phyloP scores from a whole-genome alignment of 352 stramenopile species.

The Pythium sukuiense region DNA sequence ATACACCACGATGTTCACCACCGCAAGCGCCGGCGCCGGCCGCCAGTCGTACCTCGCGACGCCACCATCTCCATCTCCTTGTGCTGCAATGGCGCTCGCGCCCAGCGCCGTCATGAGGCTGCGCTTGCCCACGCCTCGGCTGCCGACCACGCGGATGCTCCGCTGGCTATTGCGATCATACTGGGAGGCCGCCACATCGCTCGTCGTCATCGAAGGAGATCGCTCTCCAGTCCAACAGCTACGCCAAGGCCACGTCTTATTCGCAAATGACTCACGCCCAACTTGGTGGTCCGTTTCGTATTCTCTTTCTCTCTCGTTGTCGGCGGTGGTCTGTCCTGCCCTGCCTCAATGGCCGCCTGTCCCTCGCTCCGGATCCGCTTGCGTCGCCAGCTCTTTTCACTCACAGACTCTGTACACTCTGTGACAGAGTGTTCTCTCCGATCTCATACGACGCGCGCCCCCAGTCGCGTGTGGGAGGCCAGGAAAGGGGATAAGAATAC shows the following conservation, averaged over 20 bases:
- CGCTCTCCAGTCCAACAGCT: background rate
- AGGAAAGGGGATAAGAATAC: background rate
- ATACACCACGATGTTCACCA: constrained; percentile 6
- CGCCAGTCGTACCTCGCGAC: constrained; percentile 2
- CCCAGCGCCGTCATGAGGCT: constrained; percentile 55
- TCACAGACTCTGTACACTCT: too few relatives aligned
- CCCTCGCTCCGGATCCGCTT: too few relatives aligned
- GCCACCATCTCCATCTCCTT: background rate
- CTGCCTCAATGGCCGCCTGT: too few relatives aligned
- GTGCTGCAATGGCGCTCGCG: background rate
- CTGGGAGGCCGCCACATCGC: constrained; percentile 1
- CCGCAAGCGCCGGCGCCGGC: constrained; percentile 4
- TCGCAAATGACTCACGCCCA: background rate
- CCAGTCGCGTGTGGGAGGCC: background rate
- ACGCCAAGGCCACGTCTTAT: background rate
- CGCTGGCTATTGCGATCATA: background rate
- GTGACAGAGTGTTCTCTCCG: background rate
- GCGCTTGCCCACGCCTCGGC: constrained; percentile 43
- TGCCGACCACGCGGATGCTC: constrained; percentile 39
- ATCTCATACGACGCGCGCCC: background rate
- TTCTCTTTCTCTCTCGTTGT: background rate
- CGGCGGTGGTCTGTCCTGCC: background rate
- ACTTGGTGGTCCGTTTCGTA: background rate
- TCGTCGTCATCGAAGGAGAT: constrained; percentile 12
- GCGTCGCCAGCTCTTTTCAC: background rate